Percentiles rank a stretch among this genome's conserved stretches.
Evolutionary conservation across 1,139 yeast species (phyloP).

Genomic region (Blastobotrys serpentis): DNA sequence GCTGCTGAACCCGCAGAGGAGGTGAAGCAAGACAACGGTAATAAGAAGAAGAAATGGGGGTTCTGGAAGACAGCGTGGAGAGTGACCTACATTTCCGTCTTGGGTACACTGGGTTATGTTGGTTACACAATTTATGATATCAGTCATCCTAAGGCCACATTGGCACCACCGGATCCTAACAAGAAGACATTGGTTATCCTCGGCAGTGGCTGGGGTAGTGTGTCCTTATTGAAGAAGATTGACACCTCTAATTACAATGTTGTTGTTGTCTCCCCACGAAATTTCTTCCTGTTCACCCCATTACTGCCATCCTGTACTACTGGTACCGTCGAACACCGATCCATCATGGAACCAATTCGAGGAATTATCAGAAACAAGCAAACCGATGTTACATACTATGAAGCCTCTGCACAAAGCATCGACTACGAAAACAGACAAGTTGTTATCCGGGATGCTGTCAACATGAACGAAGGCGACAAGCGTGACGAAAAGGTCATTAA

Average conservation of each 20-base stretch:
- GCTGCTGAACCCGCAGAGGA: neutral
- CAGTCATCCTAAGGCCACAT: conserved; percentile 40
- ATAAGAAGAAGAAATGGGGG: conserved; percentile 6
- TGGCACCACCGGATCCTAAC: conserved; percentile 47
- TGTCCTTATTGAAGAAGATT: conserved; percentile 74
- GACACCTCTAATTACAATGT: conserved; percentile 88
- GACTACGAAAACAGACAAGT: conserved; percentile 66
- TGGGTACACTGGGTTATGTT: conserved; percentile 33
- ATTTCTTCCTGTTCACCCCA: conserved; percentile 92
- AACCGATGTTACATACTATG: conserved; percentile 80
- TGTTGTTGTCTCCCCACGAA: conserved; percentile 87
- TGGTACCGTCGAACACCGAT: conserved; percentile 86
- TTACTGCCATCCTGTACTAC: conserved; percentile 91
- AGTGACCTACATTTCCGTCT: conserved; percentile 33
- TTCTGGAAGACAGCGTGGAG: conserved; percentile 31
- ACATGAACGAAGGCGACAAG: conserved; percentile 30
- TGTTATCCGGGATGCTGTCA: conserved; percentile 41
- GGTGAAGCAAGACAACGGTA: neutral
- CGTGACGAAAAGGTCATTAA: conserved; percentile 39
- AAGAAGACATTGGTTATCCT: conserved; percentile 86
- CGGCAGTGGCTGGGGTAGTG: conserved; percentile 96
- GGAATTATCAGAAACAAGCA: conserved; percentile 68
- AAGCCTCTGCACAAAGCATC: conserved; percentile 85
- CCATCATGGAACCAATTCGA: conserved; percentile 85
- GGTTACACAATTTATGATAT: conserved; percentile 39